Base-by-base conservation (phyloP, 768 basidiomycete species). In the Cystofilobasidium bisporidii region DNA sequence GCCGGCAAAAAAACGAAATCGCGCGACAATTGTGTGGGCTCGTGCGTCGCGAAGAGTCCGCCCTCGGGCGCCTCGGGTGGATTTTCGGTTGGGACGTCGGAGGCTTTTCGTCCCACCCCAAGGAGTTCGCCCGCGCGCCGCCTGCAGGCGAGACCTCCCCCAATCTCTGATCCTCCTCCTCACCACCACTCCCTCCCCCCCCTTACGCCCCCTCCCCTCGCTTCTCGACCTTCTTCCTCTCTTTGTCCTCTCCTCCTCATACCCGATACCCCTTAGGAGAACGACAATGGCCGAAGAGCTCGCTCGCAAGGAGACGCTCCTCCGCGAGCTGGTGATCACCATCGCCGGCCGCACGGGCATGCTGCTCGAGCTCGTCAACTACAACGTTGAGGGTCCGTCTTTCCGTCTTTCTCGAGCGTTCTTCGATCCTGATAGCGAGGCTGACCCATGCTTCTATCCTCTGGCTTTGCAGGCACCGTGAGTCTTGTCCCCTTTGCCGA, bases 331-430 rank as follows among this genome's bases (percentile, higher is more conserved):
- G 58, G 94, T 99, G 58, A 93, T 98, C 71, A 83, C 83, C 63
- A 94, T 99, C 73, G 82, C 89, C 6, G 81, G 83, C 36, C 80
- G 82, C 45, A 91, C 88, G 14, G 83, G 85, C 24, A 83, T 86
- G 67, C 83, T 99, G 2, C 83, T 98, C n/a, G 91, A 99, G 78
- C 97, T 98, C 56, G 96, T 99, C 75, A 99, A 99, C 79, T 91
- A 87, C 72, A 64, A 78, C 74, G 80, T 81, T 66, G 79, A 96
- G 87, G 94, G 94, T 70, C 92, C 96, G 84, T 56, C 20, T n/a
- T 32, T 17, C 11, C n/a, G 30, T 20, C 11, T 38, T 24, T 40
- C 8, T 40, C 17, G 17, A n/a, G 26, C 0, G 12, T 32, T 3
- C 3, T 30, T 11, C 6, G 20, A 2, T 18, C 1, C 30, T 11